phyloP scores from a whole-genome alignment of 148 eudicot species.

The Drosera capensis region DNA sequence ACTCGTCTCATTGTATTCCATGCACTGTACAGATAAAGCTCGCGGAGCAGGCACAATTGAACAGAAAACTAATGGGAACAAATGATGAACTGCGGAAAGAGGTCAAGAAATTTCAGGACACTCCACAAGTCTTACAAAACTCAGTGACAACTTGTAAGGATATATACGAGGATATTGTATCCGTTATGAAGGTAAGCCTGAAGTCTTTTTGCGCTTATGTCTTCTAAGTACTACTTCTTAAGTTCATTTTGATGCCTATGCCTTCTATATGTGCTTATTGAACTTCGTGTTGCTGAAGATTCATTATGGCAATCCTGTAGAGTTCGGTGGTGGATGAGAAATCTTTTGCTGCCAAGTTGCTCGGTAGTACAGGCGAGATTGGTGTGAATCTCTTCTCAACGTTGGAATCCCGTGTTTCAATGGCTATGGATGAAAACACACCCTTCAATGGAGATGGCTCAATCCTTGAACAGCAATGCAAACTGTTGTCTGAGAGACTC shows the following conservation, averaged over 20 bases:
- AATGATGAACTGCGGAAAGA: conserved; percentile 51
- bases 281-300: neutral
- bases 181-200: conserved; percentile 39
- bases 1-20: neutral
- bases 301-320: conserved; percentile 21
- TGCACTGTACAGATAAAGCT: conserved; percentile 36
- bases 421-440: conserved; percentile 22
- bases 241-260: no score
- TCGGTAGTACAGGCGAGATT: conserved; percentile 48
- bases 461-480: conserved; percentile 37
- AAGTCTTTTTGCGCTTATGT: neutral
- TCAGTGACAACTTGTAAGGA: conserved; percentile 52
- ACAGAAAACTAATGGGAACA: conserved; percentile 32
- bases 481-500: conserved; percentile 32
- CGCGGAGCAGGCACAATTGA: conserved; percentile 35
- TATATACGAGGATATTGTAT: conserved; percentile 43
- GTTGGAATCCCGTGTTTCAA: conserved; percentile 44
- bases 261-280: neutral
- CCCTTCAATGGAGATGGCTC: conserved; percentile 18
- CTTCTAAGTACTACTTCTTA: no score
- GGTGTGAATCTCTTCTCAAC: conserved; percentile 56
- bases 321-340: conserved; percentile 45
- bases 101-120: conserved; percentile 29
- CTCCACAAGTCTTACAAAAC: conserved; percentile 41
- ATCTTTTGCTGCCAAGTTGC: conserved; percentile 41